phyloP scores from a whole-genome alignment of 2,329 filamentous ascomycete genomes.

The Aschersonia sp. region DNA sequence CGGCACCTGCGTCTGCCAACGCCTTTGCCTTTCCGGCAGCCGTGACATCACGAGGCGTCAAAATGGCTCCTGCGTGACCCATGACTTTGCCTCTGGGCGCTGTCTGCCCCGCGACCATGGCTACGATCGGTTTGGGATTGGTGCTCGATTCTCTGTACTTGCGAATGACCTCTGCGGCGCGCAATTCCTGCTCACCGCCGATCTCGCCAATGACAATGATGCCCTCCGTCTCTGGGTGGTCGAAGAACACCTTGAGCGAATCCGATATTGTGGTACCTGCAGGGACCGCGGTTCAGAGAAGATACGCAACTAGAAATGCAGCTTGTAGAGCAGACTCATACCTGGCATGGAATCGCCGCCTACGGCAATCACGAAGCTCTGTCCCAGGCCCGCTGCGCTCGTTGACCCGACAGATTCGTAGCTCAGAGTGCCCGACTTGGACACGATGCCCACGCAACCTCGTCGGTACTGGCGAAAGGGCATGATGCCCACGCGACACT shows the following conservation, averaged over 20 bases:
- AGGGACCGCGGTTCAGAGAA: not conserved
- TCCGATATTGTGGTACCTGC: constrained; percentile 54
- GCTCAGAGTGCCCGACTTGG: constrained; percentile 68
- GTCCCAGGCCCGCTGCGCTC: constrained; percentile 58
- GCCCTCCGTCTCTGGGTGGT: constrained; percentile 53
- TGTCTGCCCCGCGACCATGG: constrained; percentile 49
- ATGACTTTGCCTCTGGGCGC: constrained; percentile 48
- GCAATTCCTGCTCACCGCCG: constrained; percentile 53
- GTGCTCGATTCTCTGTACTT: constrained; percentile 42
- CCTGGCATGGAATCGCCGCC: constrained; percentile 63
- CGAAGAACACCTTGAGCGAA: constrained; percentile 50
- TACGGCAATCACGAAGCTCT: constrained; percentile 65
- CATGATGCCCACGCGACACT: constrained; percentile 37
- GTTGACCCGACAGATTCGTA: constrained; percentile 69
- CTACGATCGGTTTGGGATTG: constrained; percentile 50
- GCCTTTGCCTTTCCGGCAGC: constrained; percentile 18
- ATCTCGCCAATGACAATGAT: constrained; percentile 62
- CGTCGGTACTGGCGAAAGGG: constrained; percentile 26
- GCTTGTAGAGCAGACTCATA: constrained; percentile 3
- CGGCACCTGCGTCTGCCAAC: constrained; percentile 18
- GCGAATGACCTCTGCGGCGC: constrained; percentile 56
- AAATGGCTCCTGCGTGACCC: constrained; percentile 59
- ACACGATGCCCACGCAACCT: constrained; percentile 59
- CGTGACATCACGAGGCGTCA: constrained; percentile 14
- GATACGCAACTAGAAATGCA: not conserved